phyloP scores from a whole-genome alignment of 2,329 filamentous ascomycete species.

The Neopestalotiopsis sp. region DNA sequence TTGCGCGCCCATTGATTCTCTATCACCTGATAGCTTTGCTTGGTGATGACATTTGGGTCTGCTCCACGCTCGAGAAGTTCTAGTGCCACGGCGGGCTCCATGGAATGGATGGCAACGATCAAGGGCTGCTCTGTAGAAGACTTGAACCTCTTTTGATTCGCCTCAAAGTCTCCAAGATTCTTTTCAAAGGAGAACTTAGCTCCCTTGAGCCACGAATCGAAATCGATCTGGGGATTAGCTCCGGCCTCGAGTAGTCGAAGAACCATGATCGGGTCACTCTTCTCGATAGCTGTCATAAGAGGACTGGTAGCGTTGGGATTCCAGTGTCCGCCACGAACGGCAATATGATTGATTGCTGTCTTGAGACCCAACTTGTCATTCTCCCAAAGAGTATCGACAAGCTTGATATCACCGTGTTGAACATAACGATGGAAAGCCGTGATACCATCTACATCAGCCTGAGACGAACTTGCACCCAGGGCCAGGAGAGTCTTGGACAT shows the following conservation, averaged over 20 bases:
- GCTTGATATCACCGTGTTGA: conserved; percentile 50
- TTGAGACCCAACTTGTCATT: conserved; percentile 66
- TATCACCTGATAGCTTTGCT: conserved; percentile 41
- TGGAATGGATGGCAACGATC: conserved; percentile 62
- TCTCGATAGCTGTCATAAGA: conserved; percentile 63
- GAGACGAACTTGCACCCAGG: conserved; percentile 74
- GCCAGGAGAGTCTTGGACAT: conserved; percentile 71
- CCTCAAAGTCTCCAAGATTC: conserved; percentile 40
- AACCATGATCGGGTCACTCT: conserved; percentile 57
- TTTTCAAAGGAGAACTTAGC: conserved; percentile 22
- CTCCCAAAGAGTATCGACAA: conserved; percentile 56
- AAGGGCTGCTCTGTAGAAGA: conserved; percentile 66
- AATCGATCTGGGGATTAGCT: conserved; percentile 63
- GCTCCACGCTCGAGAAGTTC: conserved; percentile 68
- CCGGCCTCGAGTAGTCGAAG: conserved; percentile 68
- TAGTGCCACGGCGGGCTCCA: conserved; percentile 52
- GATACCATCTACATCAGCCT: conserved; percentile 69
- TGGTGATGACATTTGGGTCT: conserved; percentile 66
- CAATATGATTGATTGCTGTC: conserved; percentile 70
- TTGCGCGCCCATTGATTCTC: conserved; percentile 36
- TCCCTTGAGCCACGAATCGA: conserved; percentile 68
- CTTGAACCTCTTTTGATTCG: conserved; percentile 55
- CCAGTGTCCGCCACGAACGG: conserved; percentile 44
- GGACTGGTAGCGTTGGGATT: conserved; percentile 48
- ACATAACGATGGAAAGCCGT: conserved; percentile 73